Evolutionary conservation across 2,329 filamentous ascomycete genomes (phyloP).

Genomic region (Cladophialophora exuberans): DNA sequence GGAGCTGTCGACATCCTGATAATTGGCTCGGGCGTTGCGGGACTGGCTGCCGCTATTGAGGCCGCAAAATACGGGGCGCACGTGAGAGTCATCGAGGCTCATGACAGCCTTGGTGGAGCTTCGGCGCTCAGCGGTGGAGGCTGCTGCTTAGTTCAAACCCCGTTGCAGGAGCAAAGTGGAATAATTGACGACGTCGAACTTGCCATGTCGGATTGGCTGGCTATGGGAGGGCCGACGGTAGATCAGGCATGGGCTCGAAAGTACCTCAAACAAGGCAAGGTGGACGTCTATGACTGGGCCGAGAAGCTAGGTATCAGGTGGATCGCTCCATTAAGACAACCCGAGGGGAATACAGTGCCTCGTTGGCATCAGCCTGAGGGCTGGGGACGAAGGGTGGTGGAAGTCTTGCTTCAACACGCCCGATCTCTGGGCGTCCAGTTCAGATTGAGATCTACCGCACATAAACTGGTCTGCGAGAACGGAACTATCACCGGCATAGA

Average conservation of each 20-base stretch:
- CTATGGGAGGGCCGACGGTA: background rate
- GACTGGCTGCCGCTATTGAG: background rate
- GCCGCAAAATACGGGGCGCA: background rate
- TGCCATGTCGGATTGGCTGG: background rate
- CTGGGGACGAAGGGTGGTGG: background rate
- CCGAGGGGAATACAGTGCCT: background rate
- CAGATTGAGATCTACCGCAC: background rate
- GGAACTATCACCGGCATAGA: background rate
- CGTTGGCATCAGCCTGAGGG: slow-evolving; percentile 5
- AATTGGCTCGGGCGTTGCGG: background rate
- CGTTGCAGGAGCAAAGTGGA: background rate
- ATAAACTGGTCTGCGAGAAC: background rate
- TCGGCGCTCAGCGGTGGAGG: background rate
- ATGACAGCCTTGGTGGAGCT: background rate
- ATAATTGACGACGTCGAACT: background rate
- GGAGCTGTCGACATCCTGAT: background rate
- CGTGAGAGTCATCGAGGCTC: background rate
- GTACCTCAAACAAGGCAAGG: background rate
- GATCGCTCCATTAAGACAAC: background rate
- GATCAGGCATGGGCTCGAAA: background rate
- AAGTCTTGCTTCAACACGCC: background rate
- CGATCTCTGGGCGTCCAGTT: background rate
- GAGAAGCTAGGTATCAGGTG: background rate
- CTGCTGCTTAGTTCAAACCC: background rate
- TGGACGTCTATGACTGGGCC: background rate